phyloP scores from a whole-genome alignment of 495 filamentous ascomycete genomes.

The Penicillium mononematosum region DNA sequence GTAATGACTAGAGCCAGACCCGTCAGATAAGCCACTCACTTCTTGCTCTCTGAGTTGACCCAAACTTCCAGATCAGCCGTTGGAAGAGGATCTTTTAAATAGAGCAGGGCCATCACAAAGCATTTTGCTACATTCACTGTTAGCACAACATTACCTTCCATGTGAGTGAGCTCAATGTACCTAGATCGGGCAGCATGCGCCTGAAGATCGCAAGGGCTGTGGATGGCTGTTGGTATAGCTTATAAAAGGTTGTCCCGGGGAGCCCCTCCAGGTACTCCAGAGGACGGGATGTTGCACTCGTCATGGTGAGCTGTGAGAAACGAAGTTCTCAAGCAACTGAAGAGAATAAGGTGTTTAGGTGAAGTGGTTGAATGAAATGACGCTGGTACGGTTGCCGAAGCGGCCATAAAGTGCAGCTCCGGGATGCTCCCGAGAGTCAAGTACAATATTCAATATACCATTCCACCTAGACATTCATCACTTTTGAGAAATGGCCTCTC shows the following conservation, averaged over 20 bases:
- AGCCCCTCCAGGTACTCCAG: slow-evolving; percentile 89
- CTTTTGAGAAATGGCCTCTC: slow-evolving; percentile 48
- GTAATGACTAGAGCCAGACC: slow-evolving; percentile 6
- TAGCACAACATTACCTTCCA: slow-evolving; percentile 18
- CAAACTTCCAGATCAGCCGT: slow-evolving; percentile 77
- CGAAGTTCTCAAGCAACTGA: slow-evolving; percentile 35
- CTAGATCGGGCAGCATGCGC: slow-evolving; percentile 90
- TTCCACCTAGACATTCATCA: not conserved
- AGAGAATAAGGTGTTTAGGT: slow-evolving; percentile 7
- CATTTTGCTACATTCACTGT: slow-evolving; percentile 68
- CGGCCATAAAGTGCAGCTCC: slow-evolving; percentile 38
- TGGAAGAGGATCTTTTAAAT: slow-evolving; percentile 73
- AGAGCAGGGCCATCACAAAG: slow-evolving; percentile 92
- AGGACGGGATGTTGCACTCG: slow-evolving; percentile 61
- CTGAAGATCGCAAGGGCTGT: slow-evolving; percentile 94
- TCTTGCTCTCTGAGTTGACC: slow-evolving; percentile 71
- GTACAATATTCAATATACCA: not conserved
- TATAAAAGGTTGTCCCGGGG: slow-evolving; percentile 80
- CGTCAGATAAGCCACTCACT: slow-evolving; percentile 39
- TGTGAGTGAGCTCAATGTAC: slow-evolving; percentile 48
- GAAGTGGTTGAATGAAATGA: slow-evolving; percentile 17
- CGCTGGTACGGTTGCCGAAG: slow-evolving; percentile 31
- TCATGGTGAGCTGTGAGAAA: slow-evolving; percentile 51
- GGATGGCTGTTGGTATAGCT: slow-evolving; percentile 93
- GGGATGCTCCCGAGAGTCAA: slow-evolving; percentile 18